phyloP scores from a whole-genome alignment of 23 red algal genomes.

The Agarophyton chilense region DNA sequence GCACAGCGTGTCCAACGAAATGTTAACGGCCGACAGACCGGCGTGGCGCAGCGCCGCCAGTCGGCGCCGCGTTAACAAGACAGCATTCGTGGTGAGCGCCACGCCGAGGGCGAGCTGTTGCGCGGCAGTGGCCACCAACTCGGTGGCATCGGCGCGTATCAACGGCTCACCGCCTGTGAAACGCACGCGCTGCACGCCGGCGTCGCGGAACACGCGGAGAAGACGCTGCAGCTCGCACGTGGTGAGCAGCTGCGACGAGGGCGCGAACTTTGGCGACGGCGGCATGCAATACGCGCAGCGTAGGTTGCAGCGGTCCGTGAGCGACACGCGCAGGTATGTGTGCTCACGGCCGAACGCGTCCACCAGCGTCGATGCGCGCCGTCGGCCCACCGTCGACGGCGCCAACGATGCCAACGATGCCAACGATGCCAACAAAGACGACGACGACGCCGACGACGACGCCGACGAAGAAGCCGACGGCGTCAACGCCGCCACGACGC shows the following conservation, averaged over 20 bases:
- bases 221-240: slow-evolving; percentile 62
- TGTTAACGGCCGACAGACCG: slow-evolving; percentile 74
- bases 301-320: slow-evolving; percentile 96
- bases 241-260: slow-evolving; percentile 63
- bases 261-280: slow-evolving; percentile 46
- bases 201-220: slow-evolving; percentile 41
- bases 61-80: slow-evolving; percentile 48
- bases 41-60: slow-evolving; percentile 52
- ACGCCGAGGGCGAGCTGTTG: slow-evolving; percentile 17
- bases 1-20: slow-evolving; percentile 82
- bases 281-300: slow-evolving; percentile 99
- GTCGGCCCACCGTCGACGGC: neutral
- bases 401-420: too few relatives aligned
- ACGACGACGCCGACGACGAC: too few relatives aligned
- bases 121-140: neutral
- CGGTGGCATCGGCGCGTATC: slow-evolving; percentile 58
- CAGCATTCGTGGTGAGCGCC: slow-evolving; percentile 86
- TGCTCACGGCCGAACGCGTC: slow-evolving; percentile 84
- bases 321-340: slow-evolving; percentile 90
- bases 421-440: too few relatives aligned
- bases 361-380: neutral
- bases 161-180: slow-evolving; percentile 96
- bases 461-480: too few relatives aligned
- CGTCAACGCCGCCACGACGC: neutral
- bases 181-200: slow-evolving; percentile 77